Percentiles rank a stretch among this genome's conserved stretches.
Conservation (phyloP, 148 eudicot genomes). For the Chenopodium quinoa region DNA sequence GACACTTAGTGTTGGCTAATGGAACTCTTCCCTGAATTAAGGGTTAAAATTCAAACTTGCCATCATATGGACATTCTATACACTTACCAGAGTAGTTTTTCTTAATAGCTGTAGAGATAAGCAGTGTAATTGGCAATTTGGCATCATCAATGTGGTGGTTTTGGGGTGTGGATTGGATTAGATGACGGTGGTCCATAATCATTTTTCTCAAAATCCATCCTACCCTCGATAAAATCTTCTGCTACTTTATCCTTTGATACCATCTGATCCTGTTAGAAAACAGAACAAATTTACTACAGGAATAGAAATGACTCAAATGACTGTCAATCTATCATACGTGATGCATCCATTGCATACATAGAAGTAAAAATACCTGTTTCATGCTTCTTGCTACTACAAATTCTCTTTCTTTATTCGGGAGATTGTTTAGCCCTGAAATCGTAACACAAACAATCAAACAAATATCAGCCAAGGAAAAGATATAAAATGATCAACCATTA, state of each 20-base stretch:
- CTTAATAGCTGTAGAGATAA: constrained; percentile 14
- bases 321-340: too few relatives aligned
- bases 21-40: neutral
- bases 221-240: constrained; percentile 20
- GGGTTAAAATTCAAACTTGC: neutral
- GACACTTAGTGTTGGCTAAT: neutral
- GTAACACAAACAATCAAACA: neutral
- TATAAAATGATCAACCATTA: neutral
- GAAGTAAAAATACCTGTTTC: constrained; percentile 29
- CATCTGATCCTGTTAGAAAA: constrained; percentile 18
- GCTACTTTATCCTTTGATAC: constrained; percentile 16
- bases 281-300: neutral
- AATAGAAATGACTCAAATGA: neutral
- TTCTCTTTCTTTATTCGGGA: constrained; percentile 18
- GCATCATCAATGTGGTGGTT: constrained; percentile 35
- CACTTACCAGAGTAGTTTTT: constrained; percentile 6
- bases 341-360: neutral
- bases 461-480: neutral
- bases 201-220: constrained; percentile 40
- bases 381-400: constrained; percentile 7
- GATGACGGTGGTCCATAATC: constrained; percentile 49
- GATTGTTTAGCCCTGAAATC: constrained; percentile 35
- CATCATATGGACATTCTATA: neutral
- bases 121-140: constrained; percentile 8
- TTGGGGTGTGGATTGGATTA: constrained; percentile 52